A percentile compares a stretch with the other conserved stretches of the same genome.
Conservation (phyloP, 1,284 basidiomycete species). For the Moesziomyces sp. region DNA sequence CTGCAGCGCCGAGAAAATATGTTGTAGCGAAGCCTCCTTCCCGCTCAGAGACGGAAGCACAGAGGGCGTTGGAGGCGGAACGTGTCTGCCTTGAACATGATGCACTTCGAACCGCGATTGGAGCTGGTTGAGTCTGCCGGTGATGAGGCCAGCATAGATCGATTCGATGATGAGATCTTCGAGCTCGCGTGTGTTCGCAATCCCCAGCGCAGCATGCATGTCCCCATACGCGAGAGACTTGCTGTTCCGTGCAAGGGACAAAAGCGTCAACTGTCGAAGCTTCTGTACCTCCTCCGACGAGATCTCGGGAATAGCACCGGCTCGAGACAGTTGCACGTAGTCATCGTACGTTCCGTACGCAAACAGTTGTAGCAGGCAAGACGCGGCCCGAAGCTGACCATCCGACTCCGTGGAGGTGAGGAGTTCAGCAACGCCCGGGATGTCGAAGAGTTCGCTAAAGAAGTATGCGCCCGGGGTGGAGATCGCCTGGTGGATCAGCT, state of each 20-base stretch:
- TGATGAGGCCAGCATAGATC: constrained; percentile 87
- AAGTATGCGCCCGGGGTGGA: constrained; percentile 88
- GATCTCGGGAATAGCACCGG: constrained; percentile 65
- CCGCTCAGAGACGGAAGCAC: constrained; percentile 4
- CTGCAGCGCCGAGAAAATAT: constrained; percentile 8
- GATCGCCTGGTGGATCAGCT: constrained; percentile 85
- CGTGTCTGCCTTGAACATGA: constrained; percentile 87
- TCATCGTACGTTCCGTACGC: constrained; percentile 81
- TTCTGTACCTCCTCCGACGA: constrained; percentile 81
- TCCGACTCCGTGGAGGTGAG: neutral
- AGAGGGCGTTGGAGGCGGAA: constrained; percentile 65
- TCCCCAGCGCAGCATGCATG: constrained; percentile 31
- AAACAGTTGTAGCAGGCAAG: constrained; percentile 80
- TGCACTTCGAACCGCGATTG: constrained; percentile 86
- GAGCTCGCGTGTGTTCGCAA: constrained; percentile 74
- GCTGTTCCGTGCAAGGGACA: constrained; percentile 70
- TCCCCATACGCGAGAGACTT: constrained; percentile 36
- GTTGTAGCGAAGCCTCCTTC: constrained; percentile 8
- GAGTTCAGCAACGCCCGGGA: constrained; percentile 80
- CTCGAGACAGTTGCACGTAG: constrained; percentile 70
- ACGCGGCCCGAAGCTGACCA: constrained; percentile 48
- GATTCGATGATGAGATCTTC: constrained; percentile 96
- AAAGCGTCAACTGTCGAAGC: constrained; percentile 89
- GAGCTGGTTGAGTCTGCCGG: constrained; percentile 90
- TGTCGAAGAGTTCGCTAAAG: constrained; percentile 85